Percentiles rank a stretch among this genome's conserved stretches.
Evolutionary conservation across 345 rosid species (phyloP).

Genomic region (Theobroma cacao): DNA sequence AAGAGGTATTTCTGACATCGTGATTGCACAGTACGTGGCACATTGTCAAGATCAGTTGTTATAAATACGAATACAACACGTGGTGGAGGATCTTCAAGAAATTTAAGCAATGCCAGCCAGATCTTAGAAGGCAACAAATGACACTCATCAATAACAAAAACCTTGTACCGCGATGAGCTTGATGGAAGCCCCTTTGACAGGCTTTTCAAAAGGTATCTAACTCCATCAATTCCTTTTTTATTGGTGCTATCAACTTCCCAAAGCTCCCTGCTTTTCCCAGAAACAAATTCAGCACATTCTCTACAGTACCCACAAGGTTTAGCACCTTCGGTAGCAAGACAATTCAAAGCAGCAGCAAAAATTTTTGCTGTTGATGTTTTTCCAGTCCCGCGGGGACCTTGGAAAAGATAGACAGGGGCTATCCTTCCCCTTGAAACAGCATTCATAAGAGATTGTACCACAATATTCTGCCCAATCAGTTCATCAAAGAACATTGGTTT

Average conservation of each 20-base stretch:
- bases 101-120: slow-evolving; percentile 89
- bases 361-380: slow-evolving; percentile 88
- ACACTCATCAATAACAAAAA: slow-evolving; percentile 86
- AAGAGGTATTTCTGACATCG: slow-evolving; percentile 91
- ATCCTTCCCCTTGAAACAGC: slow-evolving; percentile 75
- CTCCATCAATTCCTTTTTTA: slow-evolving; percentile 63
- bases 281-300: slow-evolving; percentile 68
- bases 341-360: slow-evolving; percentile 84
- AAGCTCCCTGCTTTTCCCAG: slow-evolving; percentile 64
- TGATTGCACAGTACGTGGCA: slow-evolving; percentile 93
- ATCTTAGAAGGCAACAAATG: slow-evolving; percentile 84
- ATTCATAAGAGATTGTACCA: slow-evolving; percentile 75
- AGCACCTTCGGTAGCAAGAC: slow-evolving; percentile 56
- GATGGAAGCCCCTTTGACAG: slow-evolving; percentile 46
- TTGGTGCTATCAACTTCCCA: slow-evolving; percentile 82
- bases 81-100: slow-evolving; percentile 78
- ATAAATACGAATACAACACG: slow-evolving; percentile 77
- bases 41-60: slow-evolving; percentile 88
- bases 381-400: slow-evolving; percentile 96
- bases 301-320: slow-evolving; percentile 90
- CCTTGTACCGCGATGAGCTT: slow-evolving; percentile 51
- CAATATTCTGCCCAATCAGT: slow-evolving; percentile 87
- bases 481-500: slow-evolving; percentile 81
- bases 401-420: slow-evolving; percentile 92
- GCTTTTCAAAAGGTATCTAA: slow-evolving; percentile 59